Percentiles rank a stretch among this genome's conserved stretches.
phyloP scores from a whole-genome alignment of 1,284 basidiomycete species.

The Boletus semigastroideus region DNA sequence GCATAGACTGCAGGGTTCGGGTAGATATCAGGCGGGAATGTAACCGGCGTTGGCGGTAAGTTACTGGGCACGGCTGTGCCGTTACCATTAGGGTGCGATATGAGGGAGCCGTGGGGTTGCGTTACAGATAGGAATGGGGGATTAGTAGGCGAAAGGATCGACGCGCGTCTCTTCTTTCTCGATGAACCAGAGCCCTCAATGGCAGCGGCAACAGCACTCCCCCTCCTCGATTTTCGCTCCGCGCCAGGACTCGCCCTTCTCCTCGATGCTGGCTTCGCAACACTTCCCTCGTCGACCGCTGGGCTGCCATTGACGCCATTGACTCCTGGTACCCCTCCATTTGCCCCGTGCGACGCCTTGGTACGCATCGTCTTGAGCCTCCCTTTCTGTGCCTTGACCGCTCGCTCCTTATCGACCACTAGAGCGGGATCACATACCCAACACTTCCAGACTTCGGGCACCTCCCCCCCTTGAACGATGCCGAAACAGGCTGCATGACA shows the following conservation, averaged over 20 bases:
- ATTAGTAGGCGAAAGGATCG: slow-evolving; percentile 32
- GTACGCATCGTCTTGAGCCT: slow-evolving; percentile 28
- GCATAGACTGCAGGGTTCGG: slow-evolving; percentile 49
- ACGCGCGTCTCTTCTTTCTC: slow-evolving; percentile 44
- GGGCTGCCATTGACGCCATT: slow-evolving; percentile 18
- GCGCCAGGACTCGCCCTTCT: slow-evolving; percentile 44
- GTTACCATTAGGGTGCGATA: slow-evolving; percentile 19
- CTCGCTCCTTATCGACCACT: slow-evolving; percentile 45
- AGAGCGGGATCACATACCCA: slow-evolving; percentile 55
- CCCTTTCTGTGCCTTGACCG: slow-evolving; percentile 45
- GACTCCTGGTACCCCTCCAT: slow-evolving; percentile 14
- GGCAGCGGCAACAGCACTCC: slow-evolving; percentile 37
- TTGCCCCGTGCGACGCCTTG: slow-evolving; percentile 28
- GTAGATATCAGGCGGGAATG: slow-evolving; percentile 40
- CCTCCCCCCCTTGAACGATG: slow-evolving; percentile 58
- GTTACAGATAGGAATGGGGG: slow-evolving; percentile 19
- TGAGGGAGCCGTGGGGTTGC: slow-evolving; percentile 19
- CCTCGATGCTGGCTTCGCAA: slow-evolving; percentile 27
- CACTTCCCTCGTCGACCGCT: slow-evolving; percentile 16
- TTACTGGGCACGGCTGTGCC: slow-evolving; percentile 25
- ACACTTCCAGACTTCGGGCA: slow-evolving; percentile 76
- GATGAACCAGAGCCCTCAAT: slow-evolving; percentile 36
- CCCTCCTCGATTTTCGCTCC: slow-evolving; percentile 46
- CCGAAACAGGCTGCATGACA: slow-evolving; percentile 89
- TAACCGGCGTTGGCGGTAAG: slow-evolving; percentile 23